Evolutionary conservation across 352 stramenopile genomes (phyloP).

Genomic region (Phytophthora brassicae): DNA sequence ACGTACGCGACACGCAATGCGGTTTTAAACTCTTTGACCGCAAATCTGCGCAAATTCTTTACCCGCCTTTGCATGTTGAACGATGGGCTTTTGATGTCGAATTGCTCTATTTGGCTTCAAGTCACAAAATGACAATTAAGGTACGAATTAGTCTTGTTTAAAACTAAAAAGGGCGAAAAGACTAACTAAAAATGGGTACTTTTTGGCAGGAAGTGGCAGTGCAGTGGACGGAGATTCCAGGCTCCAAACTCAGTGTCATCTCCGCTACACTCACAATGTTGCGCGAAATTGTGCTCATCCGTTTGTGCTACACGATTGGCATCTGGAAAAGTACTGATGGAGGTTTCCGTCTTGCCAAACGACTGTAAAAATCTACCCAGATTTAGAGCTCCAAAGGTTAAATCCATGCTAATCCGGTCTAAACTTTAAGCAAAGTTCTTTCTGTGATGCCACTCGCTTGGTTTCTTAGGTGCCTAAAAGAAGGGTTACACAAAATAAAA

Average conservation of each 20-base stretch:
- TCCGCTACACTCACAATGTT: conserved; percentile 91
- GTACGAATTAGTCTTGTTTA: conserved; percentile 21
- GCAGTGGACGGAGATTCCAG: conserved; percentile 90
- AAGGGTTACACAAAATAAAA: background rate
- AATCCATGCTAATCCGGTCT: conserved; percentile 19
- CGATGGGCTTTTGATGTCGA: conserved; percentile 96
- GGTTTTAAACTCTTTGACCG: conserved; percentile 95
- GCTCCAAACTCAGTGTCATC: conserved; percentile 90
- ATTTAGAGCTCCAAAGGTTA: conserved; percentile 12
- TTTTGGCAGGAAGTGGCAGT: conserved; percentile 90
- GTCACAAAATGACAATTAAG: conserved; percentile 62
- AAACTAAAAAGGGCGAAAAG: background rate
- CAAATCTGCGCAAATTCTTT: conserved; percentile 76
- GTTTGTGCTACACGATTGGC: conserved; percentile 88
- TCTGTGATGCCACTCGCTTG: conserved; percentile 10
- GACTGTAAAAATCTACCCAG: conserved; percentile 20
- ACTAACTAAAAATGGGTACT: background rate
- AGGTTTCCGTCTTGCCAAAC: conserved; percentile 57
- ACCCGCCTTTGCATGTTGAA: conserved; percentile 92
- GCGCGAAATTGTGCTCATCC: conserved; percentile 91
- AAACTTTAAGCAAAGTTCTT: background rate
- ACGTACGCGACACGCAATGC: conserved; percentile 93
- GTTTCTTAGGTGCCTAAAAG: conserved; percentile 9
- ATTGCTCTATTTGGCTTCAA: conserved; percentile 84
- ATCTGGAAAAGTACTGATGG: conserved; percentile 83